Conservation (phyloP, 108 stramenopile species). For the Mayamaea pseudoterrestris region DNA sequence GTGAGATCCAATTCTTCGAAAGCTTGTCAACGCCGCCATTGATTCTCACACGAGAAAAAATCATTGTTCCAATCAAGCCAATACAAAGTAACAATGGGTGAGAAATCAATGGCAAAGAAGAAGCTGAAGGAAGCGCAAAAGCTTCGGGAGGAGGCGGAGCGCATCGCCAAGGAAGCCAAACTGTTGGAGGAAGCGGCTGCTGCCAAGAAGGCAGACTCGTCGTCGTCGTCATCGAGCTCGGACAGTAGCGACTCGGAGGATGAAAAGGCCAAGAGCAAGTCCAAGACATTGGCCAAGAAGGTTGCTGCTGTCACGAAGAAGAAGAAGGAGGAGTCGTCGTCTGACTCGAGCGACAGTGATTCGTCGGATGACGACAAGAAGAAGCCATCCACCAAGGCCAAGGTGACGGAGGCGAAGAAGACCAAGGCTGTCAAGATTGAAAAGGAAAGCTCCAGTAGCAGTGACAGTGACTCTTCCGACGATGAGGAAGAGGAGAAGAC, state of each 20-base stretch:
- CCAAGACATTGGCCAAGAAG: slow-evolving; percentile 10
- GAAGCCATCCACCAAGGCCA: neutral
- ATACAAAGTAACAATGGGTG: too few relatives aligned
- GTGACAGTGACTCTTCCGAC: slow-evolving; percentile 5
- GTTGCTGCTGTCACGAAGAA: slow-evolving; percentile 6
- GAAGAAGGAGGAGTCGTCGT: slow-evolving; percentile 15
- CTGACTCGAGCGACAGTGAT: slow-evolving; percentile 11
- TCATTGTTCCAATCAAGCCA: too few relatives aligned
- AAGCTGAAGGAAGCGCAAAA: slow-evolving; percentile 11
- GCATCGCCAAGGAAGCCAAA: slow-evolving; percentile 17
- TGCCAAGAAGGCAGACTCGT: neutral
- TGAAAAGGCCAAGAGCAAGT: slow-evolving; percentile 22
- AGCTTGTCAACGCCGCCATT: too few relatives aligned
- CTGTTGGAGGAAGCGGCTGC: neutral
- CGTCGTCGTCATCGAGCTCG: neutral
- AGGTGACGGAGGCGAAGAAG: neutral
- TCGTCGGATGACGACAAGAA: slow-evolving; percentile 13
- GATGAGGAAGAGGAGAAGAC: slow-evolving; percentile 9
- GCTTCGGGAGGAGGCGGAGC: slow-evolving; percentile 26
- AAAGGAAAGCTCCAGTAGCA: slow-evolving; percentile 8
- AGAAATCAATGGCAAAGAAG: slow-evolving; percentile 19
- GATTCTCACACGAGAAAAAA: too few relatives aligned
- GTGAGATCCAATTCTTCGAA: too few relatives aligned
- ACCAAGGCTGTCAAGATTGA: neutral
- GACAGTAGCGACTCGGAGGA: slow-evolving; percentile 10